These are phyloP conservation scores for Schoenoplectus tabernaemontani DNA, from an alignment of 202 grass and related monocot species.

Conservation along the genomic window DNA sequence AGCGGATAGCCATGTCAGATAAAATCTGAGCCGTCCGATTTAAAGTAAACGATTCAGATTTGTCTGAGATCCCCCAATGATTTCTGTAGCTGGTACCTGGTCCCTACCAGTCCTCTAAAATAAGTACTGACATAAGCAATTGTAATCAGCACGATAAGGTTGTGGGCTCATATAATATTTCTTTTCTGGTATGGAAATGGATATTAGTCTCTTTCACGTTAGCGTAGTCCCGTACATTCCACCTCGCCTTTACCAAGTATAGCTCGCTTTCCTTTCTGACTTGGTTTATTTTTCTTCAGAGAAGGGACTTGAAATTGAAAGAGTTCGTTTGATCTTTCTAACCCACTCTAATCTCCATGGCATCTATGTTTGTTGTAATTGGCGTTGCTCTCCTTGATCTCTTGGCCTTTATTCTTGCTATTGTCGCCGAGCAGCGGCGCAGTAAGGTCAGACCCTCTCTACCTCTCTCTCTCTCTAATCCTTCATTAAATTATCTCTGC, in stretches of 20 bases:
- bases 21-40: too few relatives aligned
- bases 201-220: constrained; percentile 13
- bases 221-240: background rate
- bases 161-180: background rate
- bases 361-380: constrained; percentile 30
- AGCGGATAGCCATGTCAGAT: too few relatives aligned
- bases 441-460: constrained; percentile 59
- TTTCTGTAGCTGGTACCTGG: background rate
- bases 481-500: constrained; percentile 1
- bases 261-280: background rate
- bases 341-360: constrained; percentile 21
- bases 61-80: too few relatives aligned
- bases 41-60: too few relatives aligned
- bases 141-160: background rate
- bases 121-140: background rate
- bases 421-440: constrained; percentile 66
- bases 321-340: background rate
- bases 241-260: background rate
- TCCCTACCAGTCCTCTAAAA: background rate
- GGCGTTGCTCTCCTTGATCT: constrained; percentile 44
- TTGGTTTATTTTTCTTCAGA: background rate
- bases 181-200: background rate
- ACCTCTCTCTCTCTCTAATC: background rate
- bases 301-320: background rate
- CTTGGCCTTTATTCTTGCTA: constrained; percentile 66